phyloP scores from a whole-genome alignment of 805 yeast species.

The Lipomyces yamadae region DNA sequence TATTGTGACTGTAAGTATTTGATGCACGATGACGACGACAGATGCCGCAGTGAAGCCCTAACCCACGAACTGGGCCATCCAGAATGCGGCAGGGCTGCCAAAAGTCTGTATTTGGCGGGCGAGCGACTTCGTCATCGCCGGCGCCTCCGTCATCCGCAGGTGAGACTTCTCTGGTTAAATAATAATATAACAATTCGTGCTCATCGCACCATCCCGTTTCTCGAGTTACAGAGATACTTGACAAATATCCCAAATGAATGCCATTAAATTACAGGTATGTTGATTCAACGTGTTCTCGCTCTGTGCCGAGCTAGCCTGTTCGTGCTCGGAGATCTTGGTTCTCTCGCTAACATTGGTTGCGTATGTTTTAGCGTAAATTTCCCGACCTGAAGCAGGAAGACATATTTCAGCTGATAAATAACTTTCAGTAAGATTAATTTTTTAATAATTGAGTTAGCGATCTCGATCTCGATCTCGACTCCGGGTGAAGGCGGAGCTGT shows the following conservation, averaged over 20 bases:
- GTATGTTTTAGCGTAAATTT: slow-evolving; percentile 66
- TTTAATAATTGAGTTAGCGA: slow-evolving; percentile 9
- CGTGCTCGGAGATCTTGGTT: background rate
- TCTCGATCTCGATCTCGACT: background rate
- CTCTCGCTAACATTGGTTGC: background rate
- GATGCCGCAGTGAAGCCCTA: background rate
- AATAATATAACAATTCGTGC: background rate
- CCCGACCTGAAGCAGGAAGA: slow-evolving; percentile 88
- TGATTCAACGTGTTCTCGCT: slow-evolving; percentile 2
- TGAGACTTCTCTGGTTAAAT: background rate
- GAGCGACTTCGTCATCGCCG: background rate
- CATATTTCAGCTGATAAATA: slow-evolving; percentile 80
- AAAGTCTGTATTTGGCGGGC: background rate
- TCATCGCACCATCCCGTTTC: background rate
- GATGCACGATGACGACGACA: background rate
- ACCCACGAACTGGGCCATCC: background rate
- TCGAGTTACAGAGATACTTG: background rate
- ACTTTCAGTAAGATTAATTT: slow-evolving; percentile 55
- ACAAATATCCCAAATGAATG: slow-evolving; percentile 56
- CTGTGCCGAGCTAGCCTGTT: background rate
- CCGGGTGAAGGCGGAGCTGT: background rate
- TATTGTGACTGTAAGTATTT: too few relatives aligned
- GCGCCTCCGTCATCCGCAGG: background rate
- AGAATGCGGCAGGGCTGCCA: background rate
- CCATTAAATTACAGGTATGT: slow-evolving; percentile 63